Percentiles rank a stretch among this genome's conserved stretches.
These are phyloP conservation scores for Nepenthes alata DNA, from an alignment of 179 eudicot species.

Conservation along the genomic window DNA sequence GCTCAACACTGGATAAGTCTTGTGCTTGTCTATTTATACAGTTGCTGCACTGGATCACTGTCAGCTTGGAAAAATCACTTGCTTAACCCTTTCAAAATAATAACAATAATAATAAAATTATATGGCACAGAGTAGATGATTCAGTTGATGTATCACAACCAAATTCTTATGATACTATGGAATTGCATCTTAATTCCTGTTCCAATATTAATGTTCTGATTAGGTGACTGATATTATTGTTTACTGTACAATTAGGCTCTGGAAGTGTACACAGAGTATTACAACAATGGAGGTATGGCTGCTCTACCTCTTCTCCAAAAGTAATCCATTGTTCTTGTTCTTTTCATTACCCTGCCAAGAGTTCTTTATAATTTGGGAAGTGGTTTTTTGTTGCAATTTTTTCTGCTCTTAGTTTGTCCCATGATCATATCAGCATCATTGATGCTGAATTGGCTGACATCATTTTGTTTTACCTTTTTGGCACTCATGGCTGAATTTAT, in stretches of 20 bases:
- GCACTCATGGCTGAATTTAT: too few relatives aligned
- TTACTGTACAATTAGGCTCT: constrained; percentile 45
- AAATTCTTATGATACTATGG: too few relatives aligned
- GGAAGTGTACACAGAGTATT: constrained; percentile 59
- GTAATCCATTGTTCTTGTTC: constrained; percentile 18
- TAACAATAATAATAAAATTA: too few relatives aligned
- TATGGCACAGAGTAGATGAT: too few relatives aligned
- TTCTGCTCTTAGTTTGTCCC: neutral
- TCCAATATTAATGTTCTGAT: neutral
- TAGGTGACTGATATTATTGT: neutral
- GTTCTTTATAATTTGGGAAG: neutral
- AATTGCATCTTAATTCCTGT: neutral
- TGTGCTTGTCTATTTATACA: too few relatives aligned
- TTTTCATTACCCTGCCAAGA: neutral
- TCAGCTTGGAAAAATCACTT: too few relatives aligned
- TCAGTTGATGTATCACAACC: too few relatives aligned
- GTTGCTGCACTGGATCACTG: too few relatives aligned
- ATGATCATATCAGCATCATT: neutral
- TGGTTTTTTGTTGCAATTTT: neutral
- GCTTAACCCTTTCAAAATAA: too few relatives aligned
- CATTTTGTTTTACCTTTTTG: too few relatives aligned
- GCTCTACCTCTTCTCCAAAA: constrained; percentile 60
- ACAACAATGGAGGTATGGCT: constrained; percentile 38
- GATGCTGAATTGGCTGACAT: too few relatives aligned
- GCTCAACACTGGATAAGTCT: too few relatives aligned